Evolutionary conservation across 2,329 filamentous ascomycete genomes (phyloP).

Genomic region (Nothopassalora personata): DNA sequence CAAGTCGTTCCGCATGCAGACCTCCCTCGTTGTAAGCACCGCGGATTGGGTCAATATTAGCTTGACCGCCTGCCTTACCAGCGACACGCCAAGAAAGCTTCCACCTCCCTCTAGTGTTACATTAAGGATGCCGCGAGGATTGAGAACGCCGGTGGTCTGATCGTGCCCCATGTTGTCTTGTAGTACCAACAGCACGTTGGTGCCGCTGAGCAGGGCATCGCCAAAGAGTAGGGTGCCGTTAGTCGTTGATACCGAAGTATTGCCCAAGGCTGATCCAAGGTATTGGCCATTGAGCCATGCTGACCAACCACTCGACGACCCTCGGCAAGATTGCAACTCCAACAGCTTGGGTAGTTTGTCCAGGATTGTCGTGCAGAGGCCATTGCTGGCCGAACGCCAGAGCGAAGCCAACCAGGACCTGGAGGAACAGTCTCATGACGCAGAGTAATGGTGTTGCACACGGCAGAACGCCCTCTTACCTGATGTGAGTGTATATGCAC

Average conservation of each 20-base stretch:
- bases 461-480: not conserved
- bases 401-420: not conserved
- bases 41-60: constrained; percentile 51
- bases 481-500: not conserved
- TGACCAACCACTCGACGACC: constrained; percentile 53
- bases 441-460: not conserved
- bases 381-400: not conserved
- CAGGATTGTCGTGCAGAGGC: not conserved
- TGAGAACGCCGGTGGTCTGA: constrained; percentile 44
- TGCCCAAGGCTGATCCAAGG: constrained; percentile 52
- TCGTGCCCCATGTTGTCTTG: constrained; percentile 59
- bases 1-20: constrained; percentile 53
- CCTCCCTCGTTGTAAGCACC: constrained; percentile 56
- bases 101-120: constrained; percentile 44
- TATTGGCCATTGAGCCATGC: constrained; percentile 55
- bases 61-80: constrained; percentile 51
- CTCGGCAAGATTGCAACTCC: constrained; percentile 58
- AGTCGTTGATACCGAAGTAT: constrained; percentile 37
- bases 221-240: constrained; percentile 47
- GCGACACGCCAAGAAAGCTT: constrained; percentile 55
- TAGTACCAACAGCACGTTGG: constrained; percentile 51
- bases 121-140: constrained; percentile 50
- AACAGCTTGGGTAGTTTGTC: constrained; percentile 53
- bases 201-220: constrained; percentile 38
- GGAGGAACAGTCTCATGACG: not conserved